Conservation (phyloP, 495 filamentous ascomycete genomes). For the Neurospora africana region DNA sequence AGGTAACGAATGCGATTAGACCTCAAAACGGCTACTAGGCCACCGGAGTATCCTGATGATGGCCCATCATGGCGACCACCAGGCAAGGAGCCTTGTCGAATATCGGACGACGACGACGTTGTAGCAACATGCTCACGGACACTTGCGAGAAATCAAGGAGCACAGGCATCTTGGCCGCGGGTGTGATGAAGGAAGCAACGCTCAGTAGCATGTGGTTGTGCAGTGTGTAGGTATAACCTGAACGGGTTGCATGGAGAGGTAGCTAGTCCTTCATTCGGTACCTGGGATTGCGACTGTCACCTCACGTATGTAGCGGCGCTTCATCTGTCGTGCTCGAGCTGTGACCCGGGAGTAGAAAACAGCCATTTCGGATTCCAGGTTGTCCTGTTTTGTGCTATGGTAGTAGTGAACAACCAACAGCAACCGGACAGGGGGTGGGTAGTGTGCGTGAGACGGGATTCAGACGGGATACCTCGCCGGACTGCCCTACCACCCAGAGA, state of each 20-base stretch:
- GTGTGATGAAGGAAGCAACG: background rate
- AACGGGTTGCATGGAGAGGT: background rate
- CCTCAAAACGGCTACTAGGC: background rate
- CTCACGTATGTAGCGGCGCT: slow-evolving; percentile 1
- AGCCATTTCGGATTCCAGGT: background rate
- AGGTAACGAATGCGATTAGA: background rate
- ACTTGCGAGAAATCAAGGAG: background rate
- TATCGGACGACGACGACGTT: background rate
- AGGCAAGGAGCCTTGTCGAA: background rate
- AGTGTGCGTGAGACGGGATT: background rate
- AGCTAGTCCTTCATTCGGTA: background rate
- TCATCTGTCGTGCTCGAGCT: background rate
- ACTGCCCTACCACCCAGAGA: background rate
- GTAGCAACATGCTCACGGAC: background rate
- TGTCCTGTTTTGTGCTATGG: background rate
- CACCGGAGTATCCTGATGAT: background rate
- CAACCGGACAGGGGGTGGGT: background rate
- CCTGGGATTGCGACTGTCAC: slow-evolving; percentile 4
- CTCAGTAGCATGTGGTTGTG: background rate
- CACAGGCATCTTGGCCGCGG: background rate
- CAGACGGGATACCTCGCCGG: background rate
- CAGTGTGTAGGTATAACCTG: background rate
- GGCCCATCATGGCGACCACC: background rate
- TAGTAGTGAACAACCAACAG: background rate
- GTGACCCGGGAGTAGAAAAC: background rate